These are phyloP conservation scores for Lathyrus sativus DNA, from an alignment of 306 rosid genomes.

Conservation along the genomic window DNA sequence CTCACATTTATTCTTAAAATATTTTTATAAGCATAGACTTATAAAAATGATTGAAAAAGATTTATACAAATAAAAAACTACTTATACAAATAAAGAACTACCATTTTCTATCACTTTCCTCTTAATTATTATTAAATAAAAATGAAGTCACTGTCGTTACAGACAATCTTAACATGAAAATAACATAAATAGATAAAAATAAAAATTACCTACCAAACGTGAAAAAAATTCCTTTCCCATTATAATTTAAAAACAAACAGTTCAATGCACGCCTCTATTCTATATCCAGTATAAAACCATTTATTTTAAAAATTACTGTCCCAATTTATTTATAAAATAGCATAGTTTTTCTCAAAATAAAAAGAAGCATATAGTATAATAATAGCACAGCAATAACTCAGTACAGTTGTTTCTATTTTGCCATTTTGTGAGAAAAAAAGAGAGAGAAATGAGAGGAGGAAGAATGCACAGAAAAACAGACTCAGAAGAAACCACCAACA, in stretches of 20 bases:
- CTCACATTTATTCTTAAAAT: too few relatives aligned
- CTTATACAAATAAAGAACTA: too few relatives aligned
- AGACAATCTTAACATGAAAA: not conserved
- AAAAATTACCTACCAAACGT: not conserved
- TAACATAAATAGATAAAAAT: not conserved
- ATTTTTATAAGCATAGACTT: too few relatives aligned
- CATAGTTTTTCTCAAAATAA: too few relatives aligned
- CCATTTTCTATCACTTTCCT: not conserved
- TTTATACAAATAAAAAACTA: not conserved
- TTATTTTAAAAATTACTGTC: too few relatives aligned
- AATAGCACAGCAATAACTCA: not conserved
- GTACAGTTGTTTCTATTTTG: not conserved
- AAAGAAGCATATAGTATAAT: too few relatives aligned
- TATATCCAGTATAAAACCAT: not conserved
- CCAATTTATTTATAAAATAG: too few relatives aligned
- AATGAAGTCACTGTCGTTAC: not conserved
- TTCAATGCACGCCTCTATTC: not conserved
- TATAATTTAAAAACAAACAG: not conserved
- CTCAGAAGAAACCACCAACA: slow-evolving; percentile 75
- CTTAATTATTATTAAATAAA: not conserved
- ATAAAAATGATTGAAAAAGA: too few relatives aligned
- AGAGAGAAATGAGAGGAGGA: slow-evolving; percentile 17
- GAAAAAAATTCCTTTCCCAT: not conserved
- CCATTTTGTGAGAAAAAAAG: not conserved
- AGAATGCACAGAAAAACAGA: slow-evolving; percentile 82